Conservation (phyloP, 192 early-diverging fungal genomes). For the Podila clonocystis region DNA sequence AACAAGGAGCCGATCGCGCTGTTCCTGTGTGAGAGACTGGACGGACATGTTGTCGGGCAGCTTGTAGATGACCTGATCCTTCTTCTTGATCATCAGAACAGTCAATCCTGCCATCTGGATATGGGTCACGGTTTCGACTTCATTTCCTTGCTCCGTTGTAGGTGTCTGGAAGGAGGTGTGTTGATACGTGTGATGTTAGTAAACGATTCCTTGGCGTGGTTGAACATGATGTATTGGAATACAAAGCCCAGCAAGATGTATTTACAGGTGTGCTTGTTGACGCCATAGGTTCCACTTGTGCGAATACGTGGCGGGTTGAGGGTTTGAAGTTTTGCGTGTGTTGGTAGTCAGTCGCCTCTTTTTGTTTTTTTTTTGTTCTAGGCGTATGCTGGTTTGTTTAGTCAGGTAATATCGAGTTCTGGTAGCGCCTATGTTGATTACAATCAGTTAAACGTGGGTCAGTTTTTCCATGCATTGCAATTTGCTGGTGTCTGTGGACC, state of each 20-base stretch:
- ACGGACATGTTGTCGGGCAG: constrained; percentile 65
- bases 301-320: too few relatives aligned
- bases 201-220: background rate
- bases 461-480: too few relatives aligned
- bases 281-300: background rate
- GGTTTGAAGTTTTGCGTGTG: too few relatives aligned
- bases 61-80: constrained; percentile 65
- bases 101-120: constrained; percentile 55
- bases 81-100: constrained; percentile 53
- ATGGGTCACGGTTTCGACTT: constrained; percentile 45
- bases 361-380: too few relatives aligned
- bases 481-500: too few relatives aligned
- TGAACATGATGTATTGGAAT: background rate
- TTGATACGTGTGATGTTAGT: background rate
- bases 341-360: too few relatives aligned
- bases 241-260: background rate
- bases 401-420: too few relatives aligned
- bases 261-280: constrained; percentile 5
- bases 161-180: background rate
- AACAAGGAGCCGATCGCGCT: constrained; percentile 51
- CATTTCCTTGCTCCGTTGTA: constrained; percentile 5
- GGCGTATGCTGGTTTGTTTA: too few relatives aligned
- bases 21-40: constrained; percentile 53
- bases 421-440: too few relatives aligned
- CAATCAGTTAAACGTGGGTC: too few relatives aligned